Conservation (phyloP, 1,139 yeast genomes). For the Diutina siamensis region DNA sequence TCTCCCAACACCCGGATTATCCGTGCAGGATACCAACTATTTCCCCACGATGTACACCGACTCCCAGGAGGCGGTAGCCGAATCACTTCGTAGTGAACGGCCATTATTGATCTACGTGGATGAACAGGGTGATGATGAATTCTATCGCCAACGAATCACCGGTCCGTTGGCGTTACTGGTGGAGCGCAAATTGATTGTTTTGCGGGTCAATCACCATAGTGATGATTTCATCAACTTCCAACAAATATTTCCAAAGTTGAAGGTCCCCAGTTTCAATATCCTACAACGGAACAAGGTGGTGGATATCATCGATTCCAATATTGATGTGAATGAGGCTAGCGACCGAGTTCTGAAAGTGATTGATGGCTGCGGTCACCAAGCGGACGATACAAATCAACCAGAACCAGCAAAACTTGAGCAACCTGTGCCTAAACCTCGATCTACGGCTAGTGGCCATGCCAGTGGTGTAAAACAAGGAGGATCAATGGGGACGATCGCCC, state of each 20-base stretch:
- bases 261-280: not conserved
- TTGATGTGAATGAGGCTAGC: not conserved
- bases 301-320: not conserved
- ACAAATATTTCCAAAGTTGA: not conserved
- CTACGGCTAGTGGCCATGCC: too few relatives aligned
- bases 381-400: too few relatives aligned
- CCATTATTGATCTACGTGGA: constrained; percentile 1
- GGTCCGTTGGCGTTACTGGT: not conserved
- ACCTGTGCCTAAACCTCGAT: too few relatives aligned
- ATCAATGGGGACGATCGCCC: too few relatives aligned
- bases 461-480: not conserved
- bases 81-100: not conserved
- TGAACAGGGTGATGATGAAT: not conserved
- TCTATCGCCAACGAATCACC: not conserved
- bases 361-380: too few relatives aligned
- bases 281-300: not conserved
- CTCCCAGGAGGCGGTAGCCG: constrained; percentile 4
- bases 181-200: not conserved
- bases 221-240: not conserved
- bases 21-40: not conserved
- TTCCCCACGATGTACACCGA: constrained; percentile 1
- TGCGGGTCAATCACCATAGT: not conserved
- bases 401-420: too few relatives aligned
- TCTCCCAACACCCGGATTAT: not conserved
- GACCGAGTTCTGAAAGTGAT: not conserved